These are phyloP conservation scores for Viola odorata DNA, from an alignment of 345 rosid genomes.

Conservation along the genomic window DNA sequence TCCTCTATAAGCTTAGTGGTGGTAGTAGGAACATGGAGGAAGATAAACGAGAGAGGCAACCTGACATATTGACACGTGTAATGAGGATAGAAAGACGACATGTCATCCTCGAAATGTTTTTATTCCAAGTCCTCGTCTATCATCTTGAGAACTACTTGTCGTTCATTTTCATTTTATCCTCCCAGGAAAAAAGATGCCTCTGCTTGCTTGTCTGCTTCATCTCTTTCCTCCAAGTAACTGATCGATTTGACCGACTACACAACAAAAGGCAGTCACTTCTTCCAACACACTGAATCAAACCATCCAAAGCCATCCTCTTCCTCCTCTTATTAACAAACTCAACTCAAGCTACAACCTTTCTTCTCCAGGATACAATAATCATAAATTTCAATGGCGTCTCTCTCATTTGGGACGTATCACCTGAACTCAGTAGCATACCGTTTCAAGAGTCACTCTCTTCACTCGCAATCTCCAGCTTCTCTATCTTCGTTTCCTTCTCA, in stretches of 20 bases:
- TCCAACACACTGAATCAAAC: neutral
- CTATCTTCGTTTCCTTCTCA: conserved; percentile 19
- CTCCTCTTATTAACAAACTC: neutral
- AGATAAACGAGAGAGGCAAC: neutral
- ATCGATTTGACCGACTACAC: no score
- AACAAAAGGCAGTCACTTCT: neutral
- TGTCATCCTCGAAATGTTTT: no score
- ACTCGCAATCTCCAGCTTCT: conserved; percentile 17
- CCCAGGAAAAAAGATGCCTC: no score
- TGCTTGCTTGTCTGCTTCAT: no score
- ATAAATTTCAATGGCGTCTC: conserved; percentile 48
- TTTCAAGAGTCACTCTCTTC: conserved; percentile 26
- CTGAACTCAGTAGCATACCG: conserved; percentile 24
- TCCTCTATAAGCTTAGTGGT: neutral
- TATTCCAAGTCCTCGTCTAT: no score
- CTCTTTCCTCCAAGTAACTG: neutral
- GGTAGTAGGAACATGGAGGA: conserved; percentile 4
- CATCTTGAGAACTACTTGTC: no score
- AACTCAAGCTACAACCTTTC: neutral
- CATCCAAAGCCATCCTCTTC: neutral
- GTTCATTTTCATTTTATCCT: neutral
- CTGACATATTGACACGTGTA: conserved; percentile 6
- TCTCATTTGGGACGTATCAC: conserved; percentile 38
- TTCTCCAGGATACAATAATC: neutral
- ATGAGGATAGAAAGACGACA: neutral